Base-by-base conservation (phyloP, 768 basidiomycete genomes). In the Cantharellus anzutake region DNA sequence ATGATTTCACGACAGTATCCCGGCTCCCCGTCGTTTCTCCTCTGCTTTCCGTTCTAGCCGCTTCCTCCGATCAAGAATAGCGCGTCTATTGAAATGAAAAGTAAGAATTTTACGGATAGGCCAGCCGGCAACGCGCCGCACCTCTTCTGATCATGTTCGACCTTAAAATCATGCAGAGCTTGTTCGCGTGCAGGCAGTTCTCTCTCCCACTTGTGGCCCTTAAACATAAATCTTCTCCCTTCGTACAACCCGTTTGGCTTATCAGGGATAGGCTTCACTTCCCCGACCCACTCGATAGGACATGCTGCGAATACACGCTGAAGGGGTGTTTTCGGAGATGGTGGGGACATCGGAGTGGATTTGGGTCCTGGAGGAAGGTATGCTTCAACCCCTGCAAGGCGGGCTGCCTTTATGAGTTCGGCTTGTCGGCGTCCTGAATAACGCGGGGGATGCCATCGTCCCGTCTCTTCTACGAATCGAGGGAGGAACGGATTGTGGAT, bases 161-260 rank as follows among this genome's bases (percentile, higher is more conserved):
- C 35, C 7, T 11, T 55, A 1, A 55, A 55, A 37, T 11, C 35
- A 37, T 55, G 52, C 11, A 55, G 38, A 7, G 7, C 7, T 37
- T 55, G 11, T 38, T 57, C 56, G 38, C 56, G 35, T 37, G 5
- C 56, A 5, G 56, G 38, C 41, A 57, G 34, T 37, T 51, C 52
- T 60, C 53, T 61, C 71, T 90, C 83, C 83, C 84, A 88, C 65
- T 78, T 84, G 75, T 90, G 87, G n/a, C 87, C 87, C 75, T 90
- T 91, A 80, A 91, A 90, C 87, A 90, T 90, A 63, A 77, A 74
- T 75, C 80, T 84, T 78, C 78, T 84, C 60, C 75, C 80, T 5
- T 82, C 79, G 64, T 90, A 91, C 64, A 89, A 70, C 59, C 83
- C 78, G 55, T 57, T 64, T 62, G 67, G 68, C 64, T 66, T 65